Evolutionary conservation across 345 rosid species (phyloP), one percentile per base, ranked within the genome.

Genomic region (Combretum micranthum): DNA sequence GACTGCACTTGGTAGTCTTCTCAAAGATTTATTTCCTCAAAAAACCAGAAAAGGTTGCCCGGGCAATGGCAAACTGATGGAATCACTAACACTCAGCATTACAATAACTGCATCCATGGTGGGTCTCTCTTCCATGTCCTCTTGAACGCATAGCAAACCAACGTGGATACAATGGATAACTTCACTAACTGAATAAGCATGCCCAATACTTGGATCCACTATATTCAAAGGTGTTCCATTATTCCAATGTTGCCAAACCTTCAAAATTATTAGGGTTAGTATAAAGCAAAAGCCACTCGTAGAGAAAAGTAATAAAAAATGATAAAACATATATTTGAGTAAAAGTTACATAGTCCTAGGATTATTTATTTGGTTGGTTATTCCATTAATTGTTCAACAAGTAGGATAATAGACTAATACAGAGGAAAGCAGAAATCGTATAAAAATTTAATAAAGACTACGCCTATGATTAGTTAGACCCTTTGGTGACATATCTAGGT

Each of bases 91-190:
- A 20, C 5, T n/a, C 64, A 75, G 65, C 76, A 72, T 71, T 4
- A 47, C 59, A 37, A 58, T 50, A 16, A 75, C 55, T 2, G 65
- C 14, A 13, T 68, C 67, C 76, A 75, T 64, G 14, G 75, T 21
- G 13, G 76, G 80, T 17, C 73, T 58, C n/a, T 71, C 71, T 1
- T 39, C 53, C 1, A 47, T 12, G 37, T 81, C 59, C 43, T 81
- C 81, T 22, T 79, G 78, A 69, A 75, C 57, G 8, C 90, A 81
- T 17, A 84, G 44, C 55, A 84, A 23, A 2, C 71, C 80, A 19
- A 71, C 55, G 1, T 62, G 69, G 12, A 75, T 50, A 66, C 61
- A 75, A 50, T 68, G 58, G 22, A 60, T 13, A 12, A 65, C 57
- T 42, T 71, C 73, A 53, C 54, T 58, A 4, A 13, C 13, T 1